phyloP scores from a whole-genome alignment of 257 asterid genomes.

The Scutellaria baicalensis region DNA sequence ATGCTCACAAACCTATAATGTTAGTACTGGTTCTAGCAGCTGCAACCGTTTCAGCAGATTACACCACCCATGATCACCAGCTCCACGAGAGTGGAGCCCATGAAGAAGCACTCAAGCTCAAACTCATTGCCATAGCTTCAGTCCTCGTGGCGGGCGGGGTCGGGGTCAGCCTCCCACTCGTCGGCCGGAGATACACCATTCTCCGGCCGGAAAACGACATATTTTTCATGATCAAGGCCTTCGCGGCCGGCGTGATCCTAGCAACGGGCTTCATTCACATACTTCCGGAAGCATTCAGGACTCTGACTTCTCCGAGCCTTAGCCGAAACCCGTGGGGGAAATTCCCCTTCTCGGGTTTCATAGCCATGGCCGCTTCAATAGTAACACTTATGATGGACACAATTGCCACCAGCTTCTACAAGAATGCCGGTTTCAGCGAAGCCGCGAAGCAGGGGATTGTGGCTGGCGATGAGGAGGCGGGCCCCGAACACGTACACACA shows the following conservation, averaged over 20 bases:
- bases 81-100: background rate
- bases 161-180: conserved; percentile 41
- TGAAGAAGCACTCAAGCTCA: conserved; percentile 35
- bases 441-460: conserved; percentile 3
- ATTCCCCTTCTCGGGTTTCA: conserved; percentile 41
- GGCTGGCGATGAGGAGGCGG: conserved; percentile 12
- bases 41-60: background rate
- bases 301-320: conserved; percentile 34
- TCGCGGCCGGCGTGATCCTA: conserved; percentile 45
- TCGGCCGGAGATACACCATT: conserved; percentile 23
- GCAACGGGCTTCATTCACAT: conserved; percentile 45
- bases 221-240: conserved; percentile 48
- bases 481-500: conserved; percentile 19
- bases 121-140: conserved; percentile 25
- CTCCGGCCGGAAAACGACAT: conserved; percentile 37
- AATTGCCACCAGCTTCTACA: conserved; percentile 28
- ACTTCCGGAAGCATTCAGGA: conserved; percentile 41
- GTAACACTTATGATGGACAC: conserved; percentile 40
- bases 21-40: background rate
- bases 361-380: conserved; percentile 36
- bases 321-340: conserved; percentile 30
- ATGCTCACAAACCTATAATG: conserved; percentile 1
- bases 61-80: conserved; percentile 10
- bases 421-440: conserved; percentile 15
- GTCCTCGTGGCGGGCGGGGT: conserved; percentile 30